Base-by-base conservation (phyloP, 495 filamentous ascomycete species). In the Penicillium subrubescens region DNA sequence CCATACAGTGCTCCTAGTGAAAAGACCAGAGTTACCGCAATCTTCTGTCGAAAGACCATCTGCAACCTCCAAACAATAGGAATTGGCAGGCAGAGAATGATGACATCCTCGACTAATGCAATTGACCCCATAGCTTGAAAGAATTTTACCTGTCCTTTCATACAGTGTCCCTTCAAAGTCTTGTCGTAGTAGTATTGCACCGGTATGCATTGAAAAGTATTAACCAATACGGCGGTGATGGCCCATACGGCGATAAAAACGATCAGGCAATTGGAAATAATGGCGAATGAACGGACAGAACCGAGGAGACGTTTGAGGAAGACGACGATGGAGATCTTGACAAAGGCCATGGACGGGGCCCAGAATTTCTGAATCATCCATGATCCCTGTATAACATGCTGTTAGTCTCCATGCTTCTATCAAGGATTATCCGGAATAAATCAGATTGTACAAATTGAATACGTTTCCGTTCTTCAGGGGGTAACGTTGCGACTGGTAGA, bases 271-370 rank as follows among this genome's bases (percentile, higher is more conserved):
- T 50, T 63, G 3, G 69, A 63, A 23, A 55, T 33, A 15, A 43
- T 44, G 17, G 37, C 48, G n/a, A 72, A 66, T 2, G 44, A 33
- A 29, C 51, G 41, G 3, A 76, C 43, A 1, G 65, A 61, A 0
- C 69, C 68, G n/a, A 77, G 60, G 2, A 75, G 43, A 8, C 68
- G 59, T 11, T 69, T 71, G 35, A 76, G 71, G 50, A 78, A 70
- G 14, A 79, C 31, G 4, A 80, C 67, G 59, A 81, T 78, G 11
- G 77, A 78, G 1, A 74, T 55, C 60, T 81, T 81, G 55, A 75
- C 68, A 35, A 77, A 66, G 31, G 72, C 65, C 54, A 75, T 71
- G 2, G 71, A 60, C 0, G 60, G 27, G 0, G 66, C 62, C 71
- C 71, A 75, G 48, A 71, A 73, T 37, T 73, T 73, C 37, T 71